Percentiles rank a stretch among this genome's conserved stretches.
Evolutionary conservation across 306 rosid genomes (phyloP).

Genomic region (Vigna reflexopilosa): DNA sequence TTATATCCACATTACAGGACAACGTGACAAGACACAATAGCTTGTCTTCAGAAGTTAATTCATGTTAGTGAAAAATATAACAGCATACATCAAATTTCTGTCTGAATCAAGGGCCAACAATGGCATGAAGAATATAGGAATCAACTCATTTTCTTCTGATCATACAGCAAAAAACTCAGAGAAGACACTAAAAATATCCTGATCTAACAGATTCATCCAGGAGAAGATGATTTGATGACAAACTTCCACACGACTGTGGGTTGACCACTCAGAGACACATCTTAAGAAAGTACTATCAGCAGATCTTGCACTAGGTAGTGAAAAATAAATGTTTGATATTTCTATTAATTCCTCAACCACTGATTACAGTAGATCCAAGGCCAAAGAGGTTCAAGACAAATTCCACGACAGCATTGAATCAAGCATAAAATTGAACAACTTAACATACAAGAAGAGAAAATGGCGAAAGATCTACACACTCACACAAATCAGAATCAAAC

Average conservation of each 20-base stretch:
- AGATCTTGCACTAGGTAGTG: constrained; percentile 45
- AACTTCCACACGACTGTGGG: constrained; percentile 15
- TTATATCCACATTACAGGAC: neutral
- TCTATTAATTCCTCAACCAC: neutral
- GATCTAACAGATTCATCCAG: constrained; percentile 45
- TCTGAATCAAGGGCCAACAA: constrained; percentile 4
- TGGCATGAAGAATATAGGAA: neutral
- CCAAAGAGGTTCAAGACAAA: constrained; percentile 38
- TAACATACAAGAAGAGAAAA: constrained; percentile 26
- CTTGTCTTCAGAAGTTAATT: neutral
- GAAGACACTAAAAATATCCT: constrained; percentile 16
- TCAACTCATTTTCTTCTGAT: constrained; percentile 26
- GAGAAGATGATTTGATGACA: constrained; percentile 2
- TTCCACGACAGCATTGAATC: constrained; percentile 22
- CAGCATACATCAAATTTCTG: neutral
- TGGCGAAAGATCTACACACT: constrained; percentile 48
- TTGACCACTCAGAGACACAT: constrained; percentile 38
- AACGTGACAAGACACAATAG: constrained; percentile 8
- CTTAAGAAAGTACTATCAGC: neutral
- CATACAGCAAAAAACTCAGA: constrained; percentile 18
- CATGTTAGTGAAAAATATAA: neutral
- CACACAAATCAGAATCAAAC: constrained; percentile 36
- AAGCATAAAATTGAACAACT: constrained; percentile 13
- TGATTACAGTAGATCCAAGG: constrained; percentile 49
- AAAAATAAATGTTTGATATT: neutral